Percentiles rank a stretch among this genome's conserved stretches.
Conservation (phyloP, 495 filamentous ascomycete species). For the Amniculicola lignicola region DNA sequence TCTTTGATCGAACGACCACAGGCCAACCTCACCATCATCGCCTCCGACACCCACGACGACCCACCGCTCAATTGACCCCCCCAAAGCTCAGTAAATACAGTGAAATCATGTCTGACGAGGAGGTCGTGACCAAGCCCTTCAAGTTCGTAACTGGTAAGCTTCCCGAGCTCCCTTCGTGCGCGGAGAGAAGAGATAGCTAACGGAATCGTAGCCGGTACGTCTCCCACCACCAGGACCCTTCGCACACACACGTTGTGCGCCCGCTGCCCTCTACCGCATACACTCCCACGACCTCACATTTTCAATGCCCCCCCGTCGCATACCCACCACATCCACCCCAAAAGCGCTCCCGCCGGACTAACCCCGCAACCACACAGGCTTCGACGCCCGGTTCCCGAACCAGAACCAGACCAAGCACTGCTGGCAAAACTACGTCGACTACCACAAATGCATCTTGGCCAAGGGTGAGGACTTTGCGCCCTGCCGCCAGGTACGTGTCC, state of each 20-base stretch:
- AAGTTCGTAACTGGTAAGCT: conserved; percentile 99
- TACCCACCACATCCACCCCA: neutral
- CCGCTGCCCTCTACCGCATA: no score
- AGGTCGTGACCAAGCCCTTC: conserved; percentile 97
- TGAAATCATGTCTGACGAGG: conserved; percentile 74
- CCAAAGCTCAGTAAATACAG: conserved; percentile 26
- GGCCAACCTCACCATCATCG: conserved; percentile 21
- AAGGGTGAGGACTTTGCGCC: conserved; percentile 99
- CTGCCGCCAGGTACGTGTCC: conserved; percentile 77
- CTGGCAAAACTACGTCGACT: conserved; percentile 99
- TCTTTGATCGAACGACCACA: conserved; percentile 11
- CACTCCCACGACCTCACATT: no score
- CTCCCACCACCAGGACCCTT: neutral
- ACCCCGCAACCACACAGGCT: conserved; percentile 57
- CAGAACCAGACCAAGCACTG: conserved; percentile 92
- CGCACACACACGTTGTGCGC: no score
- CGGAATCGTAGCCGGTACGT: conserved; percentile 37
- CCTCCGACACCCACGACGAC: conserved; percentile 1
- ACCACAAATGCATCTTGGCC: conserved; percentile 97
- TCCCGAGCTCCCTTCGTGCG: conserved; percentile 8
- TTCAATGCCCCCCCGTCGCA: neutral
- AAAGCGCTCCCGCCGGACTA: conserved; percentile 2
- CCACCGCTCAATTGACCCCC: conserved; percentile 16
- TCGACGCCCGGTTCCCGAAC: conserved; percentile 99
- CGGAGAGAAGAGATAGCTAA: conserved; percentile 23